Base-by-base conservation (phyloP, 495 filamentous ascomycete genomes). In the Lindgomyces ingoldianus region DNA sequence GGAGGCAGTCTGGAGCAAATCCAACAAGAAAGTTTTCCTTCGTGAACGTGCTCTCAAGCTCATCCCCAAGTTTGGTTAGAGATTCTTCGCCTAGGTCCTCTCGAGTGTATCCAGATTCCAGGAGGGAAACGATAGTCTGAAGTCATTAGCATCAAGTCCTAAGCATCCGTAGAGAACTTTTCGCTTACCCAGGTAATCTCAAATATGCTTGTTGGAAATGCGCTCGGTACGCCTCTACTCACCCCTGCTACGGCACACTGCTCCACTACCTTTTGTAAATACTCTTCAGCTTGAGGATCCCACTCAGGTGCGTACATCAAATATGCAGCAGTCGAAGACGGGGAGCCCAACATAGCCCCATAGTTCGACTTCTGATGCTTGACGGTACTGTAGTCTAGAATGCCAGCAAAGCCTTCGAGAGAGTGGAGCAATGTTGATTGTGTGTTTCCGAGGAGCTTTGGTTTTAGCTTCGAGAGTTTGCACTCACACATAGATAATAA, bases 261-360 rank as follows among this genome's bases (percentile, higher is more conserved):
- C 14, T 47, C 44, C 6, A 47, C 44, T 47, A 56, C 39, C 33
- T 18, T 9, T 51, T 33, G 25, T 26, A 66, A 39, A 25, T 66
- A 66, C 1, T 11, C 8, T 55, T 64, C 16, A 80, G 67, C 56
- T 78, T 0, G 57, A 11, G 70, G 51, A 62, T 83, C 77, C 79
- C 80, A 81, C 0, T 45, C 18, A 3, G 75, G 62, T 1, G 63
- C 26, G 57, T 78, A 27, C 24, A 77, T 79, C 19, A 83, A 54
- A 54, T 80, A 80, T 10, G 77, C 79, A 14, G 78, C 75, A 8
- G 78, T 83, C 1, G 78, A 73, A 11, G 80, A 76, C 12, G 81
- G 80, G 3, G 80, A 81, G 4, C 65, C 78, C 72, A 81, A 69
- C 55, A 81, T 77, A 2, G 69, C 68, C 10, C 77, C 76, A 41